These are phyloP conservation scores for Trichosanthes truncata DNA, from an alignment of 306 rosid species.

Conservation along the genomic window DNA sequence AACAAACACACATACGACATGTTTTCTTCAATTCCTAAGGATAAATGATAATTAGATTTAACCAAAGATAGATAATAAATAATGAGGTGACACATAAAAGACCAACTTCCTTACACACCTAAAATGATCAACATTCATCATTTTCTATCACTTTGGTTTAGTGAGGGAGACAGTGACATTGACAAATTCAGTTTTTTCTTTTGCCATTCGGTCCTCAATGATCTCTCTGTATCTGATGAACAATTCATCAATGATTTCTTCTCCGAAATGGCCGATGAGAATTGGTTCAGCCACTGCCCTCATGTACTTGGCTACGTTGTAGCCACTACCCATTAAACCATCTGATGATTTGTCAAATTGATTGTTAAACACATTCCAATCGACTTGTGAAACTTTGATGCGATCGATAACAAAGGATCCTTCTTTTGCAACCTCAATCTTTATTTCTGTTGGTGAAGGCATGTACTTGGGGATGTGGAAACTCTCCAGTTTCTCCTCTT, in stretches of 20 bases:
- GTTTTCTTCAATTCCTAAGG: too few species aligned
- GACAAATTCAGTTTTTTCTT: conserved; percentile 5
- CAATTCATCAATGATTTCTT: conserved; percentile 24
- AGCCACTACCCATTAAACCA: neutral
- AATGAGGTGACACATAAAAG: too few species aligned
- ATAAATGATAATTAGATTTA: too few species aligned
- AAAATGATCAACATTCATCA: too few species aligned
- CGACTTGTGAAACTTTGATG: conserved; percentile 9
- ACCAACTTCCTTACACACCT: too few species aligned
- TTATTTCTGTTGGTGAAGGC: conserved; percentile 26
- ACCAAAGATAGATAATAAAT: too few species aligned
- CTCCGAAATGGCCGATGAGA: conserved; percentile 21
- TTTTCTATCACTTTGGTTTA: neutral
- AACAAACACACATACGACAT: too few species aligned
- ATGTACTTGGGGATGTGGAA: conserved; percentile 29
- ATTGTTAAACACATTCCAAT: conserved; percentile 16
- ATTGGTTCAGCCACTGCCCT: conserved; percentile 36
- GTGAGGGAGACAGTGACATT: conserved; percentile 9
- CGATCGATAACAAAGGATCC: conserved; percentile 22
- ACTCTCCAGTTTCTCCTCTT: conserved; percentile 20
- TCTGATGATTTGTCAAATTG: neutral
- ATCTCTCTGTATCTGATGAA: conserved; percentile 20
- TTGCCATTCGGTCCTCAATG: conserved; percentile 9
- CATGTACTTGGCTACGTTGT: conserved; percentile 12
- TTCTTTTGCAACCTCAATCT: conserved; percentile 24